Evolutionary conservation across 768 basidiomycete genomes (phyloP).

Genomic region (Wakefieldia striispora): DNA sequence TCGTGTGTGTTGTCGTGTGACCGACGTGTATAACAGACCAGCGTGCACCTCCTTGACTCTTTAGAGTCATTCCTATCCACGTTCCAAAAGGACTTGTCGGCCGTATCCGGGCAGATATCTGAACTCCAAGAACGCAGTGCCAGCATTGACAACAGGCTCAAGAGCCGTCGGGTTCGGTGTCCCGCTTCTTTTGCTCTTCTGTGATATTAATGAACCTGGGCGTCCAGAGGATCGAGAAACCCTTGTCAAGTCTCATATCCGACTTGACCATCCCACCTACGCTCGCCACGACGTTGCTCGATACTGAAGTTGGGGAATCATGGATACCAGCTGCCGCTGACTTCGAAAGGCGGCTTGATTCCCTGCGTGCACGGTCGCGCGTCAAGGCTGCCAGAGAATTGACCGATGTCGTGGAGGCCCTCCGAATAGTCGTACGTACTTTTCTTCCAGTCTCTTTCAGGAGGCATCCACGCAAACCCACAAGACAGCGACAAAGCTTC

Average conservation of each 20-base stretch:
- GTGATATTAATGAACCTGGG: constrained; percentile 1
- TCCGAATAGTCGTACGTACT: constrained; percentile 78
- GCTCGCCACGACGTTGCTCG: constrained; percentile 74
- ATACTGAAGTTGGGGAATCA: constrained; percentile 80
- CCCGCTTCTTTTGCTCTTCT: not conserved
- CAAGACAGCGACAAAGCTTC: constrained; percentile 87
- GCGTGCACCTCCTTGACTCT: constrained; percentile 79
- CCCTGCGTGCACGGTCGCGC: constrained; percentile 67
- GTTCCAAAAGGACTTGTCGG: constrained; percentile 91
- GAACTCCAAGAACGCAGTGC: constrained; percentile 89
- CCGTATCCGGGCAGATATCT: constrained; percentile 94
- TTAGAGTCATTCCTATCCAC: constrained; percentile 91
- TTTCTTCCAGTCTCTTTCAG: not conserved
- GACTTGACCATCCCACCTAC: constrained; percentile 82
- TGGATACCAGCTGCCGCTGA: constrained; percentile 85
- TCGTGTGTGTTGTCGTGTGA: not conserved
- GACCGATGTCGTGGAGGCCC: constrained; percentile 78
- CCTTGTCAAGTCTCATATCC: constrained; percentile 74
- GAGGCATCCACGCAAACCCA: constrained; percentile 1
- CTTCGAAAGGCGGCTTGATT: constrained; percentile 72
- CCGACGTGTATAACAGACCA: constrained; percentile 55
- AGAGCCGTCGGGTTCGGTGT: constrained; percentile 71
- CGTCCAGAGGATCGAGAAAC: constrained; percentile 80
- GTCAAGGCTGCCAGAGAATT: constrained; percentile 88
- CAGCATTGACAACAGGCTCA: constrained; percentile 84